Evolutionary conservation across 345 rosid genomes (phyloP).

Genomic region (Brassica incana): DNA sequence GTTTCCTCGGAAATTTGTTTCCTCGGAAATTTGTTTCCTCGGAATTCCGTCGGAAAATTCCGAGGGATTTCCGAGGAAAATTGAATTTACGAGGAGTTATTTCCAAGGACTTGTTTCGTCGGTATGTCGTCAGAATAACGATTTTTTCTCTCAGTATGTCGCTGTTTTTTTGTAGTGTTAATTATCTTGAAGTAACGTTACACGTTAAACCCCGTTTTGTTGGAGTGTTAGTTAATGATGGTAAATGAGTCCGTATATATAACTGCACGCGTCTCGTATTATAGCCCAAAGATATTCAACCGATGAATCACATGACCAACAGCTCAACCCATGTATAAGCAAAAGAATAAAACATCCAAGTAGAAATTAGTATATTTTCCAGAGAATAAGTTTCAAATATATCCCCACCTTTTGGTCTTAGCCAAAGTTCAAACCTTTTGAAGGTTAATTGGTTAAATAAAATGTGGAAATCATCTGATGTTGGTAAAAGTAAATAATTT

Average conservation of each 20-base stretch:
- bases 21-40: no score
- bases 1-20: no score
- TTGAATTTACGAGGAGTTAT: no score
- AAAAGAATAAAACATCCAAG: neutral
- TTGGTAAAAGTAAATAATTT: neutral
- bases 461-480: neutral
- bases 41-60: no score
- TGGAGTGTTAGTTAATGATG: neutral
- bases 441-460: no score
- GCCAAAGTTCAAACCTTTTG: neutral
- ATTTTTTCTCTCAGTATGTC: no score
- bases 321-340: constrained; percentile 23
- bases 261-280: constrained; percentile 29
- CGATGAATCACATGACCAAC: constrained; percentile 36
- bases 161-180: no score
- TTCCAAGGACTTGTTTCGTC: no score
- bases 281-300: constrained; percentile 28
- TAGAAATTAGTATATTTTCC: neutral
- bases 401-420: constrained; percentile 10
- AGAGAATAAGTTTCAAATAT: neutral
- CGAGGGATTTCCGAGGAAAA: no score
- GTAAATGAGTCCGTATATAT: constrained; percentile 10
- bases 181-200: constrained; percentile 1
- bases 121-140: no score
- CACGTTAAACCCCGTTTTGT: neutral